Evolutionary conservation across 352 stramenopile genomes (phyloP), one percentile per base, ranked within the genome.

Genomic region (Phytopythium ostracodes): DNA sequence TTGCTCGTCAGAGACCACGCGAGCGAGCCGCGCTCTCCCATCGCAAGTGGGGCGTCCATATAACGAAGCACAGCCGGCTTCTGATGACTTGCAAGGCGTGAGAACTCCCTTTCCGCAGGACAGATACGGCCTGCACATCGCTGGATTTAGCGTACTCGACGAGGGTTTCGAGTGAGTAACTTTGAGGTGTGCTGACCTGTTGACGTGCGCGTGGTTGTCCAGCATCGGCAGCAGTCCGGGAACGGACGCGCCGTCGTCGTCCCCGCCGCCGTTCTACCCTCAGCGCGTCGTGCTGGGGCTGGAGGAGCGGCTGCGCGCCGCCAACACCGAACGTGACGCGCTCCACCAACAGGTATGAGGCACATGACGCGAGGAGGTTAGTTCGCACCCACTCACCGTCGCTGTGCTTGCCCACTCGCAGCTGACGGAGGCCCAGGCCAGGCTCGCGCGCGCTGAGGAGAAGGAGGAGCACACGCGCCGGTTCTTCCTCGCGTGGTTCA

Each of bases 31-130:
- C 12, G 52, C 52, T 43, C 20, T 43, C 33, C n/a, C 14, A 38
- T 9, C 20, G 42, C 42, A 14, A 22, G n/a, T 46, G 33, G 0
- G 14, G 24, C 35, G 59, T 70, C 65, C 56, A 64, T 62, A 81
- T 50, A 67, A 22, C 24, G 59, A 75, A 18, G 18, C 35, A 1
- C 35, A 50, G 54, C 11, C 33, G 52, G 36, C 79, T 92, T 60
- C 81, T 94, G 85, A 92, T 94, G 85, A 94, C 85, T 89, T 94
- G 89, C 71, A 55, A 68, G 73, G 81, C 66, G 65, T 91, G 52
- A 94, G 85, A 90, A 94, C 89, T 88, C 72, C 81, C 65, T 73
- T 47, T 10, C 14, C 72, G 68, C 88, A 94, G 83, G 85, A 94
- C 85, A 94, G 85, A 92, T 94, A 94, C 85, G 83, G 83, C 31